Conservation (phyloP, 1,284 basidiomycete species). For the Apiotrichum mycotoxinovorans region DNA sequence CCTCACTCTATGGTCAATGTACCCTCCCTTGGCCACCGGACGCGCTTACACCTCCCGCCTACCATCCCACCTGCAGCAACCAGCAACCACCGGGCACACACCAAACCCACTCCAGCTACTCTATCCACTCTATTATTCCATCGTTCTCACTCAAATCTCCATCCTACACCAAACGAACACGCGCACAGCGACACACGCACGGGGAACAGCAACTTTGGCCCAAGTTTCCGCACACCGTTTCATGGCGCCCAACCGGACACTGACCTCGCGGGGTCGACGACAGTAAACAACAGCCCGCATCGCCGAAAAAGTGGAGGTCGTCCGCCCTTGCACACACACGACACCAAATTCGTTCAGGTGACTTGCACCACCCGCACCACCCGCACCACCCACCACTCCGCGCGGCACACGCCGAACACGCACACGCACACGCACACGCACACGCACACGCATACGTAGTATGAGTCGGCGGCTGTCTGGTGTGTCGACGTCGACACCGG, state of each 20-base stretch:
- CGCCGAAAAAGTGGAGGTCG: constrained; percentile 25
- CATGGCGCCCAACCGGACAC: background rate
- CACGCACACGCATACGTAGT: too few species aligned
- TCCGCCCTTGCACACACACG: too few species aligned
- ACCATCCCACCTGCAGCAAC: background rate
- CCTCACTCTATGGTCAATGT: too few species aligned
- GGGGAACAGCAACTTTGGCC: background rate
- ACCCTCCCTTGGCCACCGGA: background rate
- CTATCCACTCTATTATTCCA: constrained; percentile 3
- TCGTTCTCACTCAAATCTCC: background rate
- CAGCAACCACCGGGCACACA: background rate
- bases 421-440: background rate
- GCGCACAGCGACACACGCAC: background rate
- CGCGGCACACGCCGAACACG: background rate
- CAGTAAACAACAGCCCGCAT: background rate
- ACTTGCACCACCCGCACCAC: too few species aligned
- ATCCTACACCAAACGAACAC: background rate
- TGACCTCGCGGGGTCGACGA: background rate
- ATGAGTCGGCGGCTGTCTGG: too few species aligned
- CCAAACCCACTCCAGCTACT: background rate
- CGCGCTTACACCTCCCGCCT: background rate
- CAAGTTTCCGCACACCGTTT: background rate
- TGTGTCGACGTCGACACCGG: background rate
- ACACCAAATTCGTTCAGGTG: too few species aligned
- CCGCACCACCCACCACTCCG: background rate